Evolutionary conservation across 2,329 filamentous ascomycete species (phyloP).

Genomic region (Botrytis sinoallii): DNA sequence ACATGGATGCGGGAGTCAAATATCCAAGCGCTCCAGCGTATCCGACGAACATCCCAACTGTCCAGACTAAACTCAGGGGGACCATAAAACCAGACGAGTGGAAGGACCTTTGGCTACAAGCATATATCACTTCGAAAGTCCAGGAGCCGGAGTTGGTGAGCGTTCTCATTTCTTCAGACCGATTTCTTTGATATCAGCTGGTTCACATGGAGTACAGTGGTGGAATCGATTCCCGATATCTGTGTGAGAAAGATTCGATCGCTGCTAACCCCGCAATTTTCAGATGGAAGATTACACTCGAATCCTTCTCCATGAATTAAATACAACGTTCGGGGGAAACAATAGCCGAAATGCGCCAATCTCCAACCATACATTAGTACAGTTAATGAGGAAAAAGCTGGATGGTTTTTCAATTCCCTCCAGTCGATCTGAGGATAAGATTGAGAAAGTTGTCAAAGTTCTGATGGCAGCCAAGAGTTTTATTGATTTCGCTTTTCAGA

Average conservation of each 20-base stretch:
- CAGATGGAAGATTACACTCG: not conserved
- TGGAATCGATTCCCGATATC: not conserved
- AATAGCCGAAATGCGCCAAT: not conserved
- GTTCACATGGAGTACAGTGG: not conserved
- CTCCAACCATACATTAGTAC: not conserved
- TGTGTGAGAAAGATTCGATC: not conserved
- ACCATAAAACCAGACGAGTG: not conserved
- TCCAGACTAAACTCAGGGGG: not conserved
- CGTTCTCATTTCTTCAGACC: not conserved
- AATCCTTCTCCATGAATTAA: not conserved
- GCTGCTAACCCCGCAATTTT: not conserved
- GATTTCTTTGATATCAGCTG: not conserved
- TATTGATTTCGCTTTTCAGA: not conserved
- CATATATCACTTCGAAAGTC: not conserved
- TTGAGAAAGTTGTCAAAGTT: not conserved
- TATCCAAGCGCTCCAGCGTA: rapidly evolving
- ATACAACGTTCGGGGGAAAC: not conserved
- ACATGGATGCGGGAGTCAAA: not conserved
- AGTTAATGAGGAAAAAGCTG: not conserved
- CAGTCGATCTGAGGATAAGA: not conserved
- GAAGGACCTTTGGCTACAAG: not conserved
- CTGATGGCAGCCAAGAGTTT: not conserved
- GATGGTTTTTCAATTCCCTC: not conserved
- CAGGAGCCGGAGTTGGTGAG: not conserved
- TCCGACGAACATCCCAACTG: not conserved